These are phyloP conservation scores for Arctium lappa DNA, from an alignment of 129 eudicot genomes.

Conservation along the genomic window DNA sequence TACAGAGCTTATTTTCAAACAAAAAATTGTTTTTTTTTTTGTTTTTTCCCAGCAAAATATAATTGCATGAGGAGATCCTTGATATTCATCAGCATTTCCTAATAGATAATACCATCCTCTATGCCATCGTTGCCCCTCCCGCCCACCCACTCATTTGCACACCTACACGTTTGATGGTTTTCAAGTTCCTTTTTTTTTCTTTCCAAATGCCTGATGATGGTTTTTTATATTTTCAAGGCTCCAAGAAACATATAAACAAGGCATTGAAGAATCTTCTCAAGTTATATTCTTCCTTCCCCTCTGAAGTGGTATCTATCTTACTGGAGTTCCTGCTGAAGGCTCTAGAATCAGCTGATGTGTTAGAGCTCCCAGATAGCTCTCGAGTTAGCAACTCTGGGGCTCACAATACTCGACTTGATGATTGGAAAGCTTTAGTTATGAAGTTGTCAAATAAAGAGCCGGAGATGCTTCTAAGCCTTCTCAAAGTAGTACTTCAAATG, in stretches of 20 bases:
- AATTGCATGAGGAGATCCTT: neutral
- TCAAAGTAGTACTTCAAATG: slow-evolving; percentile 61
- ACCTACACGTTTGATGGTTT: neutral
- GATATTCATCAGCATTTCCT: neutral
- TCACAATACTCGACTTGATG: slow-evolving; percentile 43
- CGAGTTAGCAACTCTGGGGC: slow-evolving; percentile 9
- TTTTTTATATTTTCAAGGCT: slow-evolving; percentile 44
- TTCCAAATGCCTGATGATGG: neutral
- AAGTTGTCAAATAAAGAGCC: slow-evolving; percentile 75
- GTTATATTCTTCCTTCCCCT: slow-evolving; percentile 65
- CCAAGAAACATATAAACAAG: slow-evolving; percentile 55
- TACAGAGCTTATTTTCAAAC: neutral
- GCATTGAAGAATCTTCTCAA: slow-evolving; percentile 47
- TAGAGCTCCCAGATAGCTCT: slow-evolving; percentile 27
- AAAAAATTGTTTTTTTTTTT: neutral
- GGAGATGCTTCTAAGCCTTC: slow-evolving; percentile 67
- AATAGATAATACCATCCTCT: no score
- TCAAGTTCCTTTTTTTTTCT: neutral
- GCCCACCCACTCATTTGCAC: no score
- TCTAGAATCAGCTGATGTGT: slow-evolving; percentile 39
- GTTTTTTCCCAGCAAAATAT: no score
- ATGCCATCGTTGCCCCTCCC: no score
- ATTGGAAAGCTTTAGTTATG: slow-evolving; percentile 65
- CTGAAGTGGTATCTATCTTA: slow-evolving; percentile 55
- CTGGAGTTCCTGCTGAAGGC: slow-evolving; percentile 61